Evolutionary conservation across 2,329 filamentous ascomycete species (phyloP), one percentile per base, ranked within the genome.

Genomic region (Neopestalotiopsis rosae): DNA sequence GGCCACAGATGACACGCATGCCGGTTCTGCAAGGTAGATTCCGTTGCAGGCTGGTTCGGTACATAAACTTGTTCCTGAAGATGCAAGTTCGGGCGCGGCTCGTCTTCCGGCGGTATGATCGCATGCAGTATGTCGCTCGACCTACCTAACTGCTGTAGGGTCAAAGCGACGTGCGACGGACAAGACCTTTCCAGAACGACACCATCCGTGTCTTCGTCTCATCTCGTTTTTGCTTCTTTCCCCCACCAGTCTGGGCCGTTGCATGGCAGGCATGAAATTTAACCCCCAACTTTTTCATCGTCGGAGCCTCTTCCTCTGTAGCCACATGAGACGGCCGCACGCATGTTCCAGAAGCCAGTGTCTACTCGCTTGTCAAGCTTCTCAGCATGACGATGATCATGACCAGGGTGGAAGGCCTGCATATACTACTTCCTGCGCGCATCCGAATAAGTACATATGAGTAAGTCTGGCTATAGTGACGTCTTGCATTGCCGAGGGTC

Each of bases 31-130:
- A 62, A 59, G 59, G 59, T 40, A 62, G 13, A 40, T 40, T 62
- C 59, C 30, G 32, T 62, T 62, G 59, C 59, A 62, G n/a, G 59
- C 30, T 40, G n/a, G 14, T 38, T 62, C 59, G 59, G 32, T 34
- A 62, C 59, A 62, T 62, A 62, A 62, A 62, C 59, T 62, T 62
- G 59, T 62, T 62, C 59, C 59, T 62, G 32, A 34, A 34, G 32
- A 62, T 40, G 32, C 30, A 62, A 38, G 59, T 28, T 62, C n/a
- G 59, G 30, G 30, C 30, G n/a, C 59, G 59, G 59, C 59, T 62
- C 30, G n/a, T 62, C 28, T 62, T 40, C 32, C 59, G 32, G 59
- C 34, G 45, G 59, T 62, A 62, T 40, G 59, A 40, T 40, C 34
- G 32, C 32, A 62, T 62, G 32, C 59, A 40, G n/a, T 62, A 40